Percentiles rank a stretch among this genome's conserved stretches.
phyloP scores from a whole-genome alignment of 2,329 filamentous ascomycete genomes.

The Tolypocladium nubicola region DNA sequence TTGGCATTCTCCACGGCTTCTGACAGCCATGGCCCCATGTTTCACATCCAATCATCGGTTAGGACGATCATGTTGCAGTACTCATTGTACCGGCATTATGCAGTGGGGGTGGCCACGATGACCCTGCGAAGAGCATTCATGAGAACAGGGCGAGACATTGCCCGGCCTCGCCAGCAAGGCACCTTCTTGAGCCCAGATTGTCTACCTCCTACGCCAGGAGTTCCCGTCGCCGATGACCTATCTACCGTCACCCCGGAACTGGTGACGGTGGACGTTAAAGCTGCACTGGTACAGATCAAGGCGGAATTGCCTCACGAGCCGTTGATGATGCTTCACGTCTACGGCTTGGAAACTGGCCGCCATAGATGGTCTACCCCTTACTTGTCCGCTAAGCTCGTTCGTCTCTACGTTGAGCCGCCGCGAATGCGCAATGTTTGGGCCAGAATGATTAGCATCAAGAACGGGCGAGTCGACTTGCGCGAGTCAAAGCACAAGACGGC shows the following conservation, averaged over 20 bases:
- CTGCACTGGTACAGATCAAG: conserved; percentile 76
- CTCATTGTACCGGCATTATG: conserved; percentile 88
- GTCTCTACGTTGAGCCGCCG: conserved; percentile 82
- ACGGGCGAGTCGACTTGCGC: conserved; percentile 68
- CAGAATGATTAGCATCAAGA: conserved; percentile 73
- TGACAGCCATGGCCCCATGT: conserved; percentile 76
- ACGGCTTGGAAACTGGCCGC: conserved; percentile 68
- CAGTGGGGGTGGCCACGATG: conserved; percentile 68
- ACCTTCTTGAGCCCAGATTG: conserved; percentile 16
- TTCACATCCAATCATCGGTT: conserved; percentile 75
- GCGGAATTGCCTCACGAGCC: conserved; percentile 82
- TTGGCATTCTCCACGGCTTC: conserved; percentile 75
- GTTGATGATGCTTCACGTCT: conserved; percentile 82
- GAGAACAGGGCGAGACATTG: conserved; percentile 34
- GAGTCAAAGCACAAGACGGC: conserved; percentile 61
- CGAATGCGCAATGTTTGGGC: conserved; percentile 79
- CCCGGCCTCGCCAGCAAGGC: conserved; percentile 21
- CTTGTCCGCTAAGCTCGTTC: conserved; percentile 61
- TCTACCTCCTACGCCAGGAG: conserved; percentile 20
- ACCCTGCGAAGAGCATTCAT: conserved; percentile 64
- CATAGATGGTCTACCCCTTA: conserved; percentile 86
- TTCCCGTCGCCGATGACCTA: conserved; percentile 18
- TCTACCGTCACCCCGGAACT: conserved; percentile 46
- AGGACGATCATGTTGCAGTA: conserved; percentile 76
- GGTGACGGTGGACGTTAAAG: conserved; percentile 71